phyloP scores from a whole-genome alignment of 169 alveolate genomes.

The Fabrea salina region DNA sequence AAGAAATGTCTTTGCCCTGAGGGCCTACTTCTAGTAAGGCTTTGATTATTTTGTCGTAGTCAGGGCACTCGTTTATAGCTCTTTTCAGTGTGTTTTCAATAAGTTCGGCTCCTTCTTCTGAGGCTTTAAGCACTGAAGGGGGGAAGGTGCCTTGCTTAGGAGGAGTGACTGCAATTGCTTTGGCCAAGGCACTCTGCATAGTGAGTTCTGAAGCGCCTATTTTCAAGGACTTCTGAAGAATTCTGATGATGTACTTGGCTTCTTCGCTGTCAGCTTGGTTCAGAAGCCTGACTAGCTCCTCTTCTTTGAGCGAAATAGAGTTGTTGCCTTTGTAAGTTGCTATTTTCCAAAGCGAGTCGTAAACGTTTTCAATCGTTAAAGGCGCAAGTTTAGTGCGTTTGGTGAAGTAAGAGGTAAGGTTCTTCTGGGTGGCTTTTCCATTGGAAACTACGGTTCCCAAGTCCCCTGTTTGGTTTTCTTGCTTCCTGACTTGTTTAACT shows the following conservation, averaged over 20 bases:
- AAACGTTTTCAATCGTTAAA: conserved; percentile 58
- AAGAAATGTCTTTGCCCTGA: conserved; percentile 53
- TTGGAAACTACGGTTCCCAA: conserved; percentile 87
- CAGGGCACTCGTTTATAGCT: conserved; percentile 81
- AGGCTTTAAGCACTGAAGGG: not conserved
- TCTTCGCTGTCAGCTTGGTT: conserved; percentile 90
- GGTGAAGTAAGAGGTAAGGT: conserved; percentile 61
- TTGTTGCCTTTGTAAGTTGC: conserved; percentile 84
- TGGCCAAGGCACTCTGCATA: conserved; percentile 85
- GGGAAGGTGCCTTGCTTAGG: conserved; percentile 34
- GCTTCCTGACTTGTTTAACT: conserved; percentile 87
- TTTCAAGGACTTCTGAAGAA: conserved; percentile 92
- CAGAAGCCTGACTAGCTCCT: conserved; percentile 85
- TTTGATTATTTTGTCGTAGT: conserved; percentile 88
- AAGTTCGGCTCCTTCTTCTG: conserved; percentile 38
- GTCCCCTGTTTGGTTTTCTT: conserved; percentile 90
- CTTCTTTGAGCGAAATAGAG: conserved; percentile 78
- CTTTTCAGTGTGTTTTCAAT: conserved; percentile 69
- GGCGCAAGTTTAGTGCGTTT: conserved; percentile 42
- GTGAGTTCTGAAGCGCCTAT: conserved; percentile 96
- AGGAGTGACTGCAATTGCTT: conserved; percentile 77
- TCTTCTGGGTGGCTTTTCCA: conserved; percentile 72
- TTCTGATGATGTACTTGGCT: conserved; percentile 93
- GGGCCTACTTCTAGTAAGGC: conserved; percentile 82
- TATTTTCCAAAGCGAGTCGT: conserved; percentile 67